Evolutionary conservation across 116 monocot species (phyloP).

Genomic region (Cymodocea nodosa): DNA sequence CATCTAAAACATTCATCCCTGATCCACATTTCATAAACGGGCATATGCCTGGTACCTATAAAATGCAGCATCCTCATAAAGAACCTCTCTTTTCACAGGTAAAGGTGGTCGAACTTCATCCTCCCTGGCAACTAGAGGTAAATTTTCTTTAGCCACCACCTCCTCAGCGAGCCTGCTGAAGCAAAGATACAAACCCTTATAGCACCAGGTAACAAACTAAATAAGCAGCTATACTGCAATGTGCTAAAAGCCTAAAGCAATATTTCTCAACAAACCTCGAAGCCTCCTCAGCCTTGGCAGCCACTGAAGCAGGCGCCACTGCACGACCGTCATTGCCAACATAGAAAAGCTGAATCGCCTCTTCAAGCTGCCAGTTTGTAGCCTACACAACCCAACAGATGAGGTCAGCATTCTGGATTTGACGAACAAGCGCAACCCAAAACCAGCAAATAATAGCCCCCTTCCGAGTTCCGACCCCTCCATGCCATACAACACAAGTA

Average conservation of each 20-base stretch:
- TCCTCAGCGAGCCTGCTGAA: too few species aligned
- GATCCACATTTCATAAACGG: background rate
- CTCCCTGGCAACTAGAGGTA: too few species aligned
- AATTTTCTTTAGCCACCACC: too few species aligned
- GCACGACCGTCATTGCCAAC: constrained; percentile 36
- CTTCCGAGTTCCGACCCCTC: too few species aligned
- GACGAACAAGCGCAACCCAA: background rate
- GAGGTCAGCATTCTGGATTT: too few species aligned
- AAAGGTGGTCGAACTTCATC: constrained; percentile 4
- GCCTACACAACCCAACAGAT: constrained; percentile 26
- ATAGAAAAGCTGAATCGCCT: constrained; percentile 82
- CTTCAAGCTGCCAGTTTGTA: constrained; percentile 78
- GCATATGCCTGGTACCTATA: constrained; percentile 19
- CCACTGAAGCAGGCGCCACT: constrained; percentile 10
- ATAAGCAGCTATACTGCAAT: too few species aligned
- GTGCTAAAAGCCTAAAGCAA: too few species aligned
- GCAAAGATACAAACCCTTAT: too few species aligned
- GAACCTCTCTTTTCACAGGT: constrained; percentile 70
- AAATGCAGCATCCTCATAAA: constrained; percentile 69
- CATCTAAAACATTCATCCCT: background rate
- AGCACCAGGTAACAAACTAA: too few species aligned
- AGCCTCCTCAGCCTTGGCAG: constrained; percentile 9
- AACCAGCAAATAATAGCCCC: too few species aligned
- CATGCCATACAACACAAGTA: too few species aligned
- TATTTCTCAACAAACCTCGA: constrained; percentile 15